phyloP scores from a whole-genome alignment of 768 basidiomycete genomes.

The Hortiboletus flavorubellus region DNA sequence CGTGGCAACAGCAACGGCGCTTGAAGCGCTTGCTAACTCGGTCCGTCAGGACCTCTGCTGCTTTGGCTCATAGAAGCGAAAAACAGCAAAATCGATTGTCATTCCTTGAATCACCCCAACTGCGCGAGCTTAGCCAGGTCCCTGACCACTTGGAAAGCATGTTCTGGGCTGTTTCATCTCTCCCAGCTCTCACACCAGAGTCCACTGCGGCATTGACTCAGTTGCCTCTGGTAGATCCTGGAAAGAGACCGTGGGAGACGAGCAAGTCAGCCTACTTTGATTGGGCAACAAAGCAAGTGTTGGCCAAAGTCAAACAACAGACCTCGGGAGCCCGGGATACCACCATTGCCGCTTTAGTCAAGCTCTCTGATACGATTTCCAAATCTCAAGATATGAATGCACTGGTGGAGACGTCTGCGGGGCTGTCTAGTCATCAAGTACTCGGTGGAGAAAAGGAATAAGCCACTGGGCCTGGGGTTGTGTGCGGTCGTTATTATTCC shows the following conservation, averaged over 20 bases:
- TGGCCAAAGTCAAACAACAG: constrained; percentile 33
- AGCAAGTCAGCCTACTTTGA: constrained; percentile 70
- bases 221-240: constrained; percentile 43
- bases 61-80: constrained; percentile 46
- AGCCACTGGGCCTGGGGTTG: not conserved
- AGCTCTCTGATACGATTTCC: constrained; percentile 17
- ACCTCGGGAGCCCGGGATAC: constrained; percentile 16
- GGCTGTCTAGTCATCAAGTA: not conserved
- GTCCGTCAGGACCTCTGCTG: constrained; percentile 46
- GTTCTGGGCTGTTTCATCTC: constrained; percentile 46
- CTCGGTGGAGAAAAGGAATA: not conserved
- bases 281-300: constrained; percentile 66
- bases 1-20: constrained; percentile 55
- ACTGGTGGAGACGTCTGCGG: constrained; percentile 12
- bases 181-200: constrained; percentile 45
- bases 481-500: not conserved
- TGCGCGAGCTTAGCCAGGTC: constrained; percentile 35
- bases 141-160: constrained; percentile 41
- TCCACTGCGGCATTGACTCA: constrained; percentile 35
- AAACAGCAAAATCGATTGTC: constrained; percentile 40
- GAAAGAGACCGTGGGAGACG: constrained; percentile 77
- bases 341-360: constrained; percentile 20
- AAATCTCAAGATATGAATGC: constrained; percentile 17
- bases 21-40: constrained; percentile 54
- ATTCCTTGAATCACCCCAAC: constrained; percentile 43